Base-by-base conservation (phyloP, 306 rosid species). In the Acacia crassicarpa region DNA sequence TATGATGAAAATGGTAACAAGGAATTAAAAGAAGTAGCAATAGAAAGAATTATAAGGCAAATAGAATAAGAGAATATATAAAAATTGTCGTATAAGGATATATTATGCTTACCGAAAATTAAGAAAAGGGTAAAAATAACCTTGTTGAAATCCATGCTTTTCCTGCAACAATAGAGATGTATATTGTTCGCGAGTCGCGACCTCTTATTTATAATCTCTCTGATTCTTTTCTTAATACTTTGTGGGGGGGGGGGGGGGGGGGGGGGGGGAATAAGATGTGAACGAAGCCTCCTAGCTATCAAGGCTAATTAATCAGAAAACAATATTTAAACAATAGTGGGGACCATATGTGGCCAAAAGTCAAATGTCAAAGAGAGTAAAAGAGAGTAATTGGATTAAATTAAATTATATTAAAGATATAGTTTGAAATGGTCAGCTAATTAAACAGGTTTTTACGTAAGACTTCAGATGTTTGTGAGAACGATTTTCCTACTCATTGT, bases 171-270 rank as follows among this genome's bases (percentile, higher is more conserved):
- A 58, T n/a, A 17, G 23, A 53, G 3, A 20, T 8, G 5, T 17
- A 4, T 48, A 48, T 14, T 48, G 53, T 48, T 48, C 4, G 53
- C 53, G 19, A 48, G 53, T 9, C 9, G 8, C 12, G n/a, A 58
- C 63, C 63, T 8, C 13, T 2, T 58, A 58, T 58, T 58, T n/a
- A 58, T 58, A 58, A 2, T 15, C 30, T 9, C 27, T 6, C 30
- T 22, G 13, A n/a, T 58, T 22, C 22, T 2, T 53, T 19, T 9
- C 3, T 9, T 51, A 17, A 15, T 51, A 51, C 20, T 51, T 16
- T 51, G 32, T 0, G 2, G 32, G 2, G 2, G 2, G 2, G 2
- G 32, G 2, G 2, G 32, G 2, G 2, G 2, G 2, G 2, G n/a
- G 32, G 2, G 2, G 32, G 2, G 2, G 2, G 2, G 2, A 30